Conservation (phyloP, 2,329 filamentous ascomycete species). For the Didymella glomerata region DNA sequence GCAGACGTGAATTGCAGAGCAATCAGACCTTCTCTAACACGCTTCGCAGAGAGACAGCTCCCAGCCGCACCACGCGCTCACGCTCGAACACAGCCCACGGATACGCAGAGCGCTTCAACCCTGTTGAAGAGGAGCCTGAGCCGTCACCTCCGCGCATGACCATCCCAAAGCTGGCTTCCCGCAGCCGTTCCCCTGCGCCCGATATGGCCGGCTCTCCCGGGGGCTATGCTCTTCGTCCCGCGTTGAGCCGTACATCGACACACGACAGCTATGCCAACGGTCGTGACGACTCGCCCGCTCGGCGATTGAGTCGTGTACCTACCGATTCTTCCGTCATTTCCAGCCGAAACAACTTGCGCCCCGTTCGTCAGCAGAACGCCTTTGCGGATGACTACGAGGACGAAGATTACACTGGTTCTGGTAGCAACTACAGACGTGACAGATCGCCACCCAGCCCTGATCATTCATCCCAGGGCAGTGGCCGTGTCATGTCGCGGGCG, state of each 20-base stretch:
- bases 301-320: slow-evolving; percentile 60
- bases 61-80: slow-evolving; percentile 59
- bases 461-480: slow-evolving; percentile 52
- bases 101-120: slow-evolving; percentile 66
- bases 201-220: slow-evolving; percentile 39
- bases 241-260: slow-evolving; percentile 61
- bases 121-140: slow-evolving; percentile 65
- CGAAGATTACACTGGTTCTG: slow-evolving; percentile 38
- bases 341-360: slow-evolving; percentile 58
- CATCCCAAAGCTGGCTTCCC: slow-evolving; percentile 53
- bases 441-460: slow-evolving; percentile 63
- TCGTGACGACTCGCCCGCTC: slow-evolving; percentile 62
- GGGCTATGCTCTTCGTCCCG: slow-evolving; percentile 56
- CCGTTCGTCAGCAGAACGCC: slow-evolving; percentile 47
- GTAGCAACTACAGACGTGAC: slow-evolving; percentile 49
- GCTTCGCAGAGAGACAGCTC: slow-evolving; percentile 36
- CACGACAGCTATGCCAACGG: slow-evolving; percentile 66
- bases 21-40: slow-evolving; percentile 25
- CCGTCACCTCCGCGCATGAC: slow-evolving; percentile 60
- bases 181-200: slow-evolving; percentile 53
- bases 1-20: slow-evolving; percentile 24
- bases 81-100: slow-evolving; percentile 72
- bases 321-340: slow-evolving; percentile 64
- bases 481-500: slow-evolving; percentile 60
- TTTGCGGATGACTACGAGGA: slow-evolving; percentile 51